Evolutionary conservation across 768 basidiomycete genomes (phyloP).

Genomic region (Pholiota conissans): DNA sequence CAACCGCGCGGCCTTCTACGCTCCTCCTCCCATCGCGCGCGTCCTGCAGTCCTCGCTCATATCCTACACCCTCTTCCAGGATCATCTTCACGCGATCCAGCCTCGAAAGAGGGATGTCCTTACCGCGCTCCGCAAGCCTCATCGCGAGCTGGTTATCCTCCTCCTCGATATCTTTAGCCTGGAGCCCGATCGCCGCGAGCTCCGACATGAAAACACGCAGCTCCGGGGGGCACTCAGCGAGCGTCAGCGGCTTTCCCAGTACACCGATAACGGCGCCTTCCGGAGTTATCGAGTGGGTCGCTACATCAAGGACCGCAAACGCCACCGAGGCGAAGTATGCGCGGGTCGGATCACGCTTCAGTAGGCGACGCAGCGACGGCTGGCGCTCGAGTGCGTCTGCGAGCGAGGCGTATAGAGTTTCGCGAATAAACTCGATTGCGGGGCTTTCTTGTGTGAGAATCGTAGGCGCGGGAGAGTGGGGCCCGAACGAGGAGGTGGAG

Average conservation of each 20-base stretch:
- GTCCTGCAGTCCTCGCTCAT: constrained; percentile 28
- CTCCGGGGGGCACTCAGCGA: constrained; percentile 59
- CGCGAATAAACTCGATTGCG: constrained; percentile 78
- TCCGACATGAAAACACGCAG: constrained; percentile 74
- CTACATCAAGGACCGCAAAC: constrained; percentile 68
- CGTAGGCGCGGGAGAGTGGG: constrained; percentile 35
- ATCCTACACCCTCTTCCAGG: constrained; percentile 60
- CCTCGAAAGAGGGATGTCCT: constrained; percentile 39
- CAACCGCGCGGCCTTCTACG: constrained; percentile 62
- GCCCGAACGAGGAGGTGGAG: constrained; percentile 22
- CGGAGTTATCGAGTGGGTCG: constrained; percentile 46
- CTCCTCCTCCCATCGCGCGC: constrained; percentile 44
- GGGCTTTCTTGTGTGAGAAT: constrained; percentile 51
- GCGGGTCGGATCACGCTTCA: constrained; percentile 63
- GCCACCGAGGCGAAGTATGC: constrained; percentile 82
- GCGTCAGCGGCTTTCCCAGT: constrained; percentile 53
- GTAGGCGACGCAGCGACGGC: constrained; percentile 52
- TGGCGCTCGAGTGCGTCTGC: constrained; percentile 64
- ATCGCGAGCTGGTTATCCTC: constrained; percentile 59
- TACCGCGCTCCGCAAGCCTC: constrained; percentile 31
- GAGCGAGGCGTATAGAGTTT: constrained; percentile 82
- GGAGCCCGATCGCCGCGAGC: constrained; percentile 52
- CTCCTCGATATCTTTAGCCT: constrained; percentile 47
- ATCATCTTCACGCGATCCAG: constrained; percentile 61
- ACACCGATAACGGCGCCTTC: constrained; percentile 59